phyloP scores from a whole-genome alignment of 345 rosid genomes.

The Populus davidiana region DNA sequence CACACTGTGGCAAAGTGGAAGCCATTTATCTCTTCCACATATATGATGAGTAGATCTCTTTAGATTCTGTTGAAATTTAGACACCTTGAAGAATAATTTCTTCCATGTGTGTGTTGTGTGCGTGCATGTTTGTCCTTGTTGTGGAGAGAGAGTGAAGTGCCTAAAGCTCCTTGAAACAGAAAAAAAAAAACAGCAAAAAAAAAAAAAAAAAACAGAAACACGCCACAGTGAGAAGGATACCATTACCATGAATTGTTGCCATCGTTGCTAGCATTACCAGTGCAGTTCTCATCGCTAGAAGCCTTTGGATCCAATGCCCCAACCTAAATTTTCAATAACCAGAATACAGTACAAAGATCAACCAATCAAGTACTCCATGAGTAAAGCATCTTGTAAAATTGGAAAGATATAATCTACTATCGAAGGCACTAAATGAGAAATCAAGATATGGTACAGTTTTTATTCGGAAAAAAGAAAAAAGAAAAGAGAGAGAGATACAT shows the following conservation, averaged over 20 bases:
- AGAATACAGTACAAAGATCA: not conserved
- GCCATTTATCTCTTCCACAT: conserved; percentile 9
- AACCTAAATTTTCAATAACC: conserved; percentile 30
- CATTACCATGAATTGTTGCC: conserved; percentile 46
- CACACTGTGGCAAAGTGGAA: conserved; percentile 13
- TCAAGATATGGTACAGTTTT: not conserved
- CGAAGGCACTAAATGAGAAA: not conserved
- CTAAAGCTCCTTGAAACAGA: not conserved
- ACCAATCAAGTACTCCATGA: not conserved
- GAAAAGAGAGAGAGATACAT: not conserved
- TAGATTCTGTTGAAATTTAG: conserved; percentile 15
- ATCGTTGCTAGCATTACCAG: conserved; percentile 36
- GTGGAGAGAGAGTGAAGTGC: not conserved
- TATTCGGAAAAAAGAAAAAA: not conserved
- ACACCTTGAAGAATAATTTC: conserved; percentile 15
- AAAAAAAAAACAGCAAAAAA: not conserved
- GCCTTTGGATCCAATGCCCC: conserved; percentile 49
- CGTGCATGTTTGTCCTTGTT: conserved; percentile 9
- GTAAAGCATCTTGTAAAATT: not conserved
- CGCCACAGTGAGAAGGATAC: not conserved
- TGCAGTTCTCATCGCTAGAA: conserved; percentile 39
- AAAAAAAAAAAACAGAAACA: not conserved
- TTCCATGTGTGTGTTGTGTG: not conserved
- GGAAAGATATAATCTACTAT: not conserved
- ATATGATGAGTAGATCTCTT: conserved; percentile 22